A percentile compares a stretch with the other conserved stretches of the same genome.
Conservation (phyloP, 306 rosid genomes). For the Fragaria iinumae region DNA sequence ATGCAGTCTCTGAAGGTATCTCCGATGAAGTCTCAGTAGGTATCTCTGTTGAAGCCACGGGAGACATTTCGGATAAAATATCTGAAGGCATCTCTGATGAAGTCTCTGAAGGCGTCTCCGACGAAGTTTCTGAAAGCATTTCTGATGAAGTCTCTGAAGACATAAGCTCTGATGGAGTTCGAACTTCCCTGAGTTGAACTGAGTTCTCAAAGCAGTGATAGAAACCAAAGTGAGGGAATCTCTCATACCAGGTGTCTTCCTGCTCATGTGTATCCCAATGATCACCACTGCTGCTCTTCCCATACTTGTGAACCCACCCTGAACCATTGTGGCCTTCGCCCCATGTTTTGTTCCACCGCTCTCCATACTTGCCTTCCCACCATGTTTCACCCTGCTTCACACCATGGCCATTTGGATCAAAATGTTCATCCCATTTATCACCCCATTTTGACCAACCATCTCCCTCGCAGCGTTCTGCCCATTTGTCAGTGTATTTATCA, state of each 20-base stretch:
- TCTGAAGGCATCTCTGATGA: not conserved
- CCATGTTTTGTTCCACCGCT: conserved; percentile 94
- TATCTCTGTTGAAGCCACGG: conserved; percentile 13
- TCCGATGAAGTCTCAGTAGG: not conserved
- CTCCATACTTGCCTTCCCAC: conserved; percentile 89
- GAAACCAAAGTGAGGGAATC: conserved; percentile 84
- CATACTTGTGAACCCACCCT: conserved; percentile 96
- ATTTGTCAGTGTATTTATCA: conserved; percentile 86
- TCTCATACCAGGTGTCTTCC: conserved; percentile 94
- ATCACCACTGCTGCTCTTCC: conserved; percentile 91
- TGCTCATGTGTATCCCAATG: conserved; percentile 89
- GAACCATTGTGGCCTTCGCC: conserved; percentile 88
- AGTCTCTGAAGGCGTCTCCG: not conserved
- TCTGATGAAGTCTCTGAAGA: conserved; percentile 22
- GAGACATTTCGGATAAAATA: not conserved
- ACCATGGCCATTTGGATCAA: conserved; percentile 60
- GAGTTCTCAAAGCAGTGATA: conserved; percentile 83
- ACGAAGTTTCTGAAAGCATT: not conserved
- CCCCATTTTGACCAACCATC: conserved; percentile 98
- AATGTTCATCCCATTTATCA: conserved; percentile 98
- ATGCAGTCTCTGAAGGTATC: not conserved
- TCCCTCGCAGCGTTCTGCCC: conserved; percentile 79
- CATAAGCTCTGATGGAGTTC: conserved; percentile 47
- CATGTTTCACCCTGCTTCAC: conserved; percentile 94
- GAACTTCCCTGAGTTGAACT: conserved; percentile 83